A percentile compares a stretch with the other conserved stretches of the same genome.
Evolutionary conservation across 2,329 filamentous ascomycete species (phyloP).

Genomic region (Coniochaeta sp.): DNA sequence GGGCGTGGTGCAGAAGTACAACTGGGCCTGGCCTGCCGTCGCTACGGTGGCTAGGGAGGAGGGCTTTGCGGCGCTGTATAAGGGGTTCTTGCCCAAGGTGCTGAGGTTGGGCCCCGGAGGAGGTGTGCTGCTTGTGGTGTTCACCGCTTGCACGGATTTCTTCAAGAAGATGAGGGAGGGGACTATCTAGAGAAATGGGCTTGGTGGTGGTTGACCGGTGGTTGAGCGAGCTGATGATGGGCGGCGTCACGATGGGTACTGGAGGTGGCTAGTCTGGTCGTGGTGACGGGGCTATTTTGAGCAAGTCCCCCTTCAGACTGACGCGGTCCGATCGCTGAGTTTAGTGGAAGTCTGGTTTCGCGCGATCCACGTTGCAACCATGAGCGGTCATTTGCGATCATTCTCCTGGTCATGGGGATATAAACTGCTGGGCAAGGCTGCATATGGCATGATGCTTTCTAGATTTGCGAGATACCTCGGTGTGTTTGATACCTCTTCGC

Average conservation of each 20-base stretch:
- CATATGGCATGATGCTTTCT: neutral
- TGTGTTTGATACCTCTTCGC: neutral
- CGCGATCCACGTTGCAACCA: too few relatives aligned
- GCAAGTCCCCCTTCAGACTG: too few relatives aligned
- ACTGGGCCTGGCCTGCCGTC: conserved; percentile 91
- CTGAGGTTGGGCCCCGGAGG: conserved; percentile 64
- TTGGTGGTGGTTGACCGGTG: too few relatives aligned
- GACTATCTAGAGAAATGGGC: too few relatives aligned
- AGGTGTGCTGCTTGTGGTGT: conserved; percentile 74
- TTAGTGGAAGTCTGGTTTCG: too few relatives aligned
- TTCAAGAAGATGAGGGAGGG: conserved; percentile 59
- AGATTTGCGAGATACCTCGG: neutral
- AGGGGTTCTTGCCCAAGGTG: conserved; percentile 96
- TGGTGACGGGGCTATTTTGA: too few relatives aligned
- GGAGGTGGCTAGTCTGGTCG: too few relatives aligned
- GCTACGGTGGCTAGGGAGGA: conserved; percentile 88
- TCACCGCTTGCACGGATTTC: conserved; percentile 86
- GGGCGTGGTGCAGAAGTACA: conserved; percentile 88
- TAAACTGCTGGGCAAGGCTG: neutral
- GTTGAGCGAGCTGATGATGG: too few relatives aligned
- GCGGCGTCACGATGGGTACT: too few relatives aligned
- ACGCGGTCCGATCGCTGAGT: too few relatives aligned
- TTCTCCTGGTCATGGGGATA: too few relatives aligned
- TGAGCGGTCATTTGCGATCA: too few relatives aligned
- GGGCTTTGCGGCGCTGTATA: conserved; percentile 87